Base-by-base conservation (phyloP, 2,329 filamentous ascomycete species). In the Fusarium nematophilum region DNA sequence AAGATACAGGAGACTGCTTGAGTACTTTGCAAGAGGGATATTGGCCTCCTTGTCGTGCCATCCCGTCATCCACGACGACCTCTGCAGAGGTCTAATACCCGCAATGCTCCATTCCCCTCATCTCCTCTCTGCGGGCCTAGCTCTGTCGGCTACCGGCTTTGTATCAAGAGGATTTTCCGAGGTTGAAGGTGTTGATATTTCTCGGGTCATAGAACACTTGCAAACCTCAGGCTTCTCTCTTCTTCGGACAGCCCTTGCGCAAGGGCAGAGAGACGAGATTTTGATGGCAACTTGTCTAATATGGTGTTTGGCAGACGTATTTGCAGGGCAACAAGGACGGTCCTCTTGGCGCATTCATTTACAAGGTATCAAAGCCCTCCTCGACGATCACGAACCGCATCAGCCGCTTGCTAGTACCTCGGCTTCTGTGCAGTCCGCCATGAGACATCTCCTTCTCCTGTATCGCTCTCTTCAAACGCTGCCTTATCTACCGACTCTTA, bases 221-320 rank as follows among this genome's bases (percentile, higher is more conserved):
- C 70, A 72, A 3, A 61, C 66, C 0, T 71, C 69, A 0, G 70
- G 70, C 0, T 7, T 72, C 0, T 53, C 68, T 2, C 31, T 72
- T 8, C n/a, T 72, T 4, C 45, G 69, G 36, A 47, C 53, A 3
- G 68, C 68, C 0, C 9, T 72, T 3, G 59, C 53, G 9, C 47
- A 55, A 7, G 60, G 64, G 1, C 58, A 67, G 10, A 59, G 59
- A n/a, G 59, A 60, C n/a, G 69, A 70, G 6, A 55, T 63, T 3
- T 7, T 71, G 1, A 49, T 72, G 4, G 67, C 66, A 1, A 72
- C 70, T 0, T 72, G 69, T 18, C 62, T 72, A 4, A 68, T 72
- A 5, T 72, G 69, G 70, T 72, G 70, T 14, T 45, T 72, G 1
- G 64, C 69, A 1, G 70, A 72, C 14, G 68, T 72, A 0, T 72